A percentile compares a stretch with the other conserved stretches of the same genome.
Evolutionary conservation across 768 basidiomycete species (phyloP).

Genomic region (Boletellus sp.): DNA sequence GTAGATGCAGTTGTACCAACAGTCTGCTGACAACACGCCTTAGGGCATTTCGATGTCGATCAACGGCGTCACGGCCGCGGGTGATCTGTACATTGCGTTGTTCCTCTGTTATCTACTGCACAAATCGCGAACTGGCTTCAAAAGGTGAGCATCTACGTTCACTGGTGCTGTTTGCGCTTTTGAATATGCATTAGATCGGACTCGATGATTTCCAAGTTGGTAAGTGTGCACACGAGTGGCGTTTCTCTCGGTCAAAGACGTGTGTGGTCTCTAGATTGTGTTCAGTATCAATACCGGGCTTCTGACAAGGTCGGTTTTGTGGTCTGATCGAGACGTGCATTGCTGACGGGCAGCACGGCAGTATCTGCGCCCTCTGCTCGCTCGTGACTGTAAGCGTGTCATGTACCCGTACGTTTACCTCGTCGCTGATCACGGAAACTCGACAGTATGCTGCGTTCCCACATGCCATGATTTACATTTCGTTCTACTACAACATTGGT

Average conservation of each 20-base stretch:
- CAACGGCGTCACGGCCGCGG: slow-evolving; percentile 46
- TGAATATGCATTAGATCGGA: slow-evolving; percentile 35
- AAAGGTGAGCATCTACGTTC: slow-evolving; percentile 25
- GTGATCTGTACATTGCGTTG: slow-evolving; percentile 47
- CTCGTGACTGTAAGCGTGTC: slow-evolving; percentile 41
- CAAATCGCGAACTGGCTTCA: slow-evolving; percentile 49
- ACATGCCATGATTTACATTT: slow-evolving; percentile 51
- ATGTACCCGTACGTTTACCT: neutral
- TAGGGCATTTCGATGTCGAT: slow-evolving; percentile 45
- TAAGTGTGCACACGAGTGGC: neutral
- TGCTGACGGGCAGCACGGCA: slow-evolving; percentile 7
- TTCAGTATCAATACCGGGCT: slow-evolving; percentile 47
- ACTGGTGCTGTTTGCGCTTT: neutral
- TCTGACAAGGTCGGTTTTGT: slow-evolving; percentile 28
- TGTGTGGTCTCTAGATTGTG: slow-evolving; percentile 37
- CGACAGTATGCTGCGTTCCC: slow-evolving; percentile 45
- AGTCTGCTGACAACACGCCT: neutral
- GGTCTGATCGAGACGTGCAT: neutral
- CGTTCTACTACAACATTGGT: slow-evolving; percentile 59
- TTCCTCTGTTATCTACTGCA: slow-evolving; percentile 47
- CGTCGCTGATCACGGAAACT: neutral
- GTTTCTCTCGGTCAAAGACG: neutral
- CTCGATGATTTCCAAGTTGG: slow-evolving; percentile 47
- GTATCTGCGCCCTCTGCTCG: slow-evolving; percentile 53
- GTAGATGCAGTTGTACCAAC: neutral